These are phyloP conservation scores for Gossypioides kirkii DNA, from an alignment of 345 rosid genomes.

Conservation along the genomic window DNA sequence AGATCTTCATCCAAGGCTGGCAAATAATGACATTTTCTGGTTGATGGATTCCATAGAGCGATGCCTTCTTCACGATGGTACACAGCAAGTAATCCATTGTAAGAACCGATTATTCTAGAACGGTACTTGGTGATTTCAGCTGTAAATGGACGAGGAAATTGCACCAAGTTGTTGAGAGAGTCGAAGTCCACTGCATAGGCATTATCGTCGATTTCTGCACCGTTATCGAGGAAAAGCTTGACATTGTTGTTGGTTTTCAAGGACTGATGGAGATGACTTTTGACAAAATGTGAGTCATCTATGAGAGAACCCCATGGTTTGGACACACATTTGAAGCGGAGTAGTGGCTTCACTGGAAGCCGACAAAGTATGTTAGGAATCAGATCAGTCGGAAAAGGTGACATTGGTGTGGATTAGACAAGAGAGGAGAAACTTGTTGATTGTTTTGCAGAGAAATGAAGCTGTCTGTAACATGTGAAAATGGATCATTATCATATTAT, in stretches of 20 bases:
- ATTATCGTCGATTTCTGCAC: not conserved
- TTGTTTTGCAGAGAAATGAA: not conserved
- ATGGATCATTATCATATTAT: not conserved
- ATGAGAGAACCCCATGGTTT: slow-evolving; percentile 7
- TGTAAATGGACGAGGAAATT: not conserved
- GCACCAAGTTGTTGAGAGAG: not conserved
- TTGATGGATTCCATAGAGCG: slow-evolving; percentile 14
- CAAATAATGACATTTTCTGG: not conserved
- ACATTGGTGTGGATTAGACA: not conserved
- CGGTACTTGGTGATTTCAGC: not conserved
- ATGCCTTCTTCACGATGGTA: slow-evolving; percentile 6
- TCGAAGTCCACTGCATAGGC: not conserved
- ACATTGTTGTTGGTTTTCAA: not conserved
- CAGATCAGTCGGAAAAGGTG: not conserved
- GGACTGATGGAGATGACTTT: slow-evolving; percentile 1
- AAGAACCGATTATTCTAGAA: slow-evolving; percentile 2
- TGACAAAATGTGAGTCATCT: not conserved
- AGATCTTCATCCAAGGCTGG: not conserved
- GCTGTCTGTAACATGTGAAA: not conserved
- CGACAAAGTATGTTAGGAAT: not conserved
- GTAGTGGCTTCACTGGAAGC: not conserved
- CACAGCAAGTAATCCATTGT: not conserved
- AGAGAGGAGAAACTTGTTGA: too few species aligned
- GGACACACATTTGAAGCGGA: slow-evolving; percentile 2
- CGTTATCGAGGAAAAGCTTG: not conserved